These are phyloP conservation scores for Pulveroboletus sp. DNA, from an alignment of 768 basidiomycete genomes.

Conservation along the genomic window DNA sequence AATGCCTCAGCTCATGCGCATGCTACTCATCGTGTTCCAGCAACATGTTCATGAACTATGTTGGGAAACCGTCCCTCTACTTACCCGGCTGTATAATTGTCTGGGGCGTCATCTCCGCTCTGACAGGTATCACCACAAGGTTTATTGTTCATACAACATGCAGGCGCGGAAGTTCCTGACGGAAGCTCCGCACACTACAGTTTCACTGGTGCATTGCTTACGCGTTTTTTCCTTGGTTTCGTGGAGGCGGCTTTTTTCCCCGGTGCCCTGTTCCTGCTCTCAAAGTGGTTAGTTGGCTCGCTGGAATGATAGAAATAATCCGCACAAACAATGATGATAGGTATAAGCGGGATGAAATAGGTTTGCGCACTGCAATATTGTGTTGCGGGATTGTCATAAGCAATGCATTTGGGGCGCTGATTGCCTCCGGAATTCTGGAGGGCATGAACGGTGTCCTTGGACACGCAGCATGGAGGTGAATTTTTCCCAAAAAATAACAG, in stretches of 20 bases:
- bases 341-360: constrained; percentile 46
- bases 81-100: constrained; percentile 64
- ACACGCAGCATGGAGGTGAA: constrained; percentile 50
- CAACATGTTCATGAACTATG: constrained; percentile 67
- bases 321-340: constrained; percentile 27
- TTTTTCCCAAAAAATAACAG: constrained; percentile 6
- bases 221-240: constrained; percentile 55
- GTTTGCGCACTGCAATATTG: constrained; percentile 41
- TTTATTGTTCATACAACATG: constrained; percentile 5
- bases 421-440: constrained; percentile 46
- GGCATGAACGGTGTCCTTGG: constrained; percentile 50
- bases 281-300: constrained; percentile 31
- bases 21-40: constrained; percentile 33
- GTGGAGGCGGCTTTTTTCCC: constrained; percentile 50
- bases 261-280: constrained; percentile 39
- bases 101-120: constrained; percentile 61
- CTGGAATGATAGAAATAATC: constrained; percentile 27
- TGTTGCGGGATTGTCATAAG: constrained; percentile 51
- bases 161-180: not conserved
- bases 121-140: constrained; percentile 40
- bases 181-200: constrained; percentile 14
- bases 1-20: not conserved
- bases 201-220: constrained; percentile 41
- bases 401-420: constrained; percentile 54
- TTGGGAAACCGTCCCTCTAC: constrained; percentile 66